phyloP scores from a whole-genome alignment of 1,139 yeast genomes.

The Magnusiomyces suaveolens region DNA sequence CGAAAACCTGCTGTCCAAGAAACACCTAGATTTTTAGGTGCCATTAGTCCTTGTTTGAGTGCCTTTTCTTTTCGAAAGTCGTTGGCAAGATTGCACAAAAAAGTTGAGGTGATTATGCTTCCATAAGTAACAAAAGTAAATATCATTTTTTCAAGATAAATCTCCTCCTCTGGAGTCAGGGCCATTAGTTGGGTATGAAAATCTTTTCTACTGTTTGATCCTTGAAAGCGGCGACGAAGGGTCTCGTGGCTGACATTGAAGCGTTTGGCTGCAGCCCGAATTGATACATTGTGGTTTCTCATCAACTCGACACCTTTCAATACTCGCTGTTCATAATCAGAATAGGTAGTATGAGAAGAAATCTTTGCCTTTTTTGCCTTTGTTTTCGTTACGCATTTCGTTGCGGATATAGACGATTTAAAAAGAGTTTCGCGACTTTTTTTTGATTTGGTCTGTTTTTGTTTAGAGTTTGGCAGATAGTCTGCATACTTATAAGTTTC shows the following conservation, averaged over 20 bases:
- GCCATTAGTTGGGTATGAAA: constrained; percentile 13
- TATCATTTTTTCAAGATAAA: constrained; percentile 8
- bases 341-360: not conserved
- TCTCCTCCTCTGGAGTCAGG: constrained; percentile 9
- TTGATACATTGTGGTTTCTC: constrained; percentile 3
- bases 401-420: not conserved
- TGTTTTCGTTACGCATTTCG: not conserved
- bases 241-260: constrained; percentile 12
- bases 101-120: constrained; percentile 12
- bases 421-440: not conserved
- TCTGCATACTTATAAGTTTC: no score
- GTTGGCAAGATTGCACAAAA: constrained; percentile 11
- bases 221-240: constrained; percentile 10
- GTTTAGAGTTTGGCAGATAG: no score
- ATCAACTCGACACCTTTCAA: constrained; percentile 7
- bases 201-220: constrained; percentile 10
- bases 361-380: not conserved
- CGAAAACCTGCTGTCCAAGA: constrained; percentile 12
- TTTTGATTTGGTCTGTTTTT: no score
- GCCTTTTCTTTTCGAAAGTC: constrained; percentile 6
- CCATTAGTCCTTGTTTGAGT: not conserved
- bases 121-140: constrained; percentile 2
- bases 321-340: constrained; percentile 9
- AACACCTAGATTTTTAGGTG: constrained; percentile 9
- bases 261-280: constrained; percentile 12